Percentiles rank a stretch among this genome's conserved stretches.
Conservation (phyloP, 257 asterid genomes). For the Oldenlandia corymbosa region DNA sequence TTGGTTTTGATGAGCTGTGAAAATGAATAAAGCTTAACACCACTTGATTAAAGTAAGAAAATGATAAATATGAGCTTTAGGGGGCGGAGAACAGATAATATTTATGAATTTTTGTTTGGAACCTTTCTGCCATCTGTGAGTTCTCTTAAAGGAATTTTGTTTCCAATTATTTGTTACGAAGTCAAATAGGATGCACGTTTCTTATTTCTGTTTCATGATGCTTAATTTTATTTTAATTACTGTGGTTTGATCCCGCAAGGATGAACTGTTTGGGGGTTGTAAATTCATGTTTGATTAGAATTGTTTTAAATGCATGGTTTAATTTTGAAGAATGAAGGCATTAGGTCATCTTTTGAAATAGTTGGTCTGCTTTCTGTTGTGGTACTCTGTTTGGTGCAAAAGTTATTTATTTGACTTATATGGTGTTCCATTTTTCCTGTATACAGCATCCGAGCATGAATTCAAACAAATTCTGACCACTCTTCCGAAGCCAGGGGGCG, state of each 20-base stretch:
- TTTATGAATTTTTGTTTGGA: neutral
- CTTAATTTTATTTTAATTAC: neutral
- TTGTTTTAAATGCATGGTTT: neutral
- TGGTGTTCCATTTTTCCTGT: conserved; percentile 12
- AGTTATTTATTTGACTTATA: neutral
- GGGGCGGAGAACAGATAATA: neutral
- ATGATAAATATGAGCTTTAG: neutral
- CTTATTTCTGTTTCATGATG: neutral
- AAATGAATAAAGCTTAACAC: neutral
- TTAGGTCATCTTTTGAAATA: neutral
- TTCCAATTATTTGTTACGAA: too few species aligned
- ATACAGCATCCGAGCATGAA: conserved; percentile 67
- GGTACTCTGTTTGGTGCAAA: neutral
- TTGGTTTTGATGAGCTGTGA: neutral
- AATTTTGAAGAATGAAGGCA: neutral
- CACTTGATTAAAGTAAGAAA: neutral
- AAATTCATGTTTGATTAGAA: neutral
- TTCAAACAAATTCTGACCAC: conserved; percentile 73
- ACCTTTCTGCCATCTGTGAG: neutral
- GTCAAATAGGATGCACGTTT: neutral
- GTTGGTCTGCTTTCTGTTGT: neutral
- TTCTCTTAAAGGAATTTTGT: neutral
- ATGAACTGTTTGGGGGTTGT: too few species aligned
- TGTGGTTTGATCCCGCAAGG: too few species aligned
- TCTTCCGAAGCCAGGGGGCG: conserved; percentile 91